A percentile compares a stretch with the other conserved stretches of the same genome.
phyloP scores from a whole-genome alignment of 75 land plant genomes.

The Azolla pinnata region DNA sequence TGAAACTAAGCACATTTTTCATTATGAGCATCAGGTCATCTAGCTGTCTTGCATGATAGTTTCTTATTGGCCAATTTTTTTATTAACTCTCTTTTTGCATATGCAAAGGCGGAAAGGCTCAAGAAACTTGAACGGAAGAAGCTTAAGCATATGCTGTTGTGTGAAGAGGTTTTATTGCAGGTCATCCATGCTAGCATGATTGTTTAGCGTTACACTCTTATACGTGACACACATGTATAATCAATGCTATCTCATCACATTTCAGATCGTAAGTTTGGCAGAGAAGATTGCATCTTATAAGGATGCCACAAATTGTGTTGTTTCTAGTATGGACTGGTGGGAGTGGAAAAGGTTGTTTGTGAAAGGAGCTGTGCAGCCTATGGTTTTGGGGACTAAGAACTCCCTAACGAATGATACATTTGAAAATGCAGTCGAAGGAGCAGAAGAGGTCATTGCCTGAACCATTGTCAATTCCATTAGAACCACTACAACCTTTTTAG shows the following conservation, averaged over 20 bases:
- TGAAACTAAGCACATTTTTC: no score
- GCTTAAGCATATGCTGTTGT: slow-evolving; percentile 6
- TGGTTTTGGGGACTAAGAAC: not conserved
- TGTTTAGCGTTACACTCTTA: no score
- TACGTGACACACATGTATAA: no score
- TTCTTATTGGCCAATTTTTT: not conserved
- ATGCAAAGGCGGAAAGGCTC: slow-evolving; percentile 12
- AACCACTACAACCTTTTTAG: no score
- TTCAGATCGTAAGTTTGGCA: slow-evolving; percentile 18
- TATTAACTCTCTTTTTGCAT: not conserved
- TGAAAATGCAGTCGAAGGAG: not conserved
- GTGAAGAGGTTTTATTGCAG: slow-evolving; percentile 9
- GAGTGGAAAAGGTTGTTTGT: slow-evolving; percentile 32
- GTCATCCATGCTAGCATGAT: no score
- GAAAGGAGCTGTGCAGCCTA: slow-evolving; percentile 18
- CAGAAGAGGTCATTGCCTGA: slow-evolving; percentile 9
- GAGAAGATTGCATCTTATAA: slow-evolving; percentile 5
- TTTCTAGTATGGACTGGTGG: slow-evolving; percentile 20
- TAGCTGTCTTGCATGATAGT: no score
- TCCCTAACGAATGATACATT: not conserved
- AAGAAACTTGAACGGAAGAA: slow-evolving; percentile 7
- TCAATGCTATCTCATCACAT: not conserved
- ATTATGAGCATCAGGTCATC: no score
- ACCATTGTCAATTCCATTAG: not conserved
- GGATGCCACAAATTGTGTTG: slow-evolving; percentile 8